phyloP scores from a whole-genome alignment of 2,329 filamentous ascomycete genomes.

The Botryotinia globosa region DNA sequence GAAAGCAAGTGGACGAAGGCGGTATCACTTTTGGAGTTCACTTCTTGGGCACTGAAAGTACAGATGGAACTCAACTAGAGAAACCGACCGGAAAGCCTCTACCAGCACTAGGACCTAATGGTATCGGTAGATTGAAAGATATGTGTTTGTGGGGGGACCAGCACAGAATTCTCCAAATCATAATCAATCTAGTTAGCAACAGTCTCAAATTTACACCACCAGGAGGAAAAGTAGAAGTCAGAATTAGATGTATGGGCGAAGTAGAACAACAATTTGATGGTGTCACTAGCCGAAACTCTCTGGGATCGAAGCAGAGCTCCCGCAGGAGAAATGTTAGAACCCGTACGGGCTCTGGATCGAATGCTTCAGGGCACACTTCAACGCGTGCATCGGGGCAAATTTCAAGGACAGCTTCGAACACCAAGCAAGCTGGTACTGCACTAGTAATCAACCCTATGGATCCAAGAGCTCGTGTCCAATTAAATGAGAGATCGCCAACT shows the following conservation, averaged over 20 bases:
- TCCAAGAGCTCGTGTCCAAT: slow-evolving; percentile 36
- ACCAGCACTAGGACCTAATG: slow-evolving; percentile 61
- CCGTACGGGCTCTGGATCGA: slow-evolving; percentile 37
- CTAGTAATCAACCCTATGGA: slow-evolving; percentile 63
- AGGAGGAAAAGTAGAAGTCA: slow-evolving; percentile 71
- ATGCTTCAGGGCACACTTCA: slow-evolving; percentile 42
- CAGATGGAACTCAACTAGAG: slow-evolving; percentile 23
- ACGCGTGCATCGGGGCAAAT: slow-evolving; percentile 34
- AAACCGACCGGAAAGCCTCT: slow-evolving; percentile 38
- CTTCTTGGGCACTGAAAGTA: slow-evolving; percentile 57
- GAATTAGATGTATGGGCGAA: slow-evolving; percentile 71
- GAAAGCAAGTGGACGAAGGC: slow-evolving; percentile 77
- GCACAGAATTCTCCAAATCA: slow-evolving; percentile 85
- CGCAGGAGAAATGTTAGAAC: slow-evolving; percentile 23
- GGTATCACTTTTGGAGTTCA: slow-evolving; percentile 70
- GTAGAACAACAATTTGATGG: slow-evolving; percentile 30
- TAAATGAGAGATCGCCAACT: slow-evolving; percentile 55
- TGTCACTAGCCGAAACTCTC: slow-evolving; percentile 26
- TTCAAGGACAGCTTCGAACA: slow-evolving; percentile 42
- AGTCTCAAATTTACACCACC: slow-evolving; percentile 85
- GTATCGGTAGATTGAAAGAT: slow-evolving; percentile 70
- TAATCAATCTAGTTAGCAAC: slow-evolving; percentile 91
- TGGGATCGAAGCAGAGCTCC: slow-evolving; percentile 36
- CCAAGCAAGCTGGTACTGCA: slow-evolving; percentile 48
- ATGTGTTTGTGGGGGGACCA: slow-evolving; percentile 90